Percentiles rank a stretch among this genome's conserved stretches.
Evolutionary conservation across 176 grass and related monocot genomes (phyloP).

Genomic region (Bothriochloa decipiens): DNA sequence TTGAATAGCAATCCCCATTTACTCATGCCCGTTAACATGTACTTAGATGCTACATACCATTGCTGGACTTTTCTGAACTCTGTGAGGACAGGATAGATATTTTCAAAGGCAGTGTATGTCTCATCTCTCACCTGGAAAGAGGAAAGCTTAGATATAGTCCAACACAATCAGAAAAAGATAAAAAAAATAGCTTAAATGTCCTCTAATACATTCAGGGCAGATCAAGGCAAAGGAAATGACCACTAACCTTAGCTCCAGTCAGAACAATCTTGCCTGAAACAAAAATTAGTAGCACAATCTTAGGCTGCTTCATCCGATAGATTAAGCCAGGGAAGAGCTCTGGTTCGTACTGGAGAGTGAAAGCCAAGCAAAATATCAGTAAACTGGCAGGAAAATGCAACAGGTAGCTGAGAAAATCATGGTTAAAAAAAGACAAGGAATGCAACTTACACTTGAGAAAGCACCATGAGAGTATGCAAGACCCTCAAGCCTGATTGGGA

Average conservation of each 20-base stretch:
- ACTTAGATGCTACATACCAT: conserved; percentile 44
- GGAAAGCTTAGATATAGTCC: conserved; percentile 7
- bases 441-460: conserved; percentile 82
- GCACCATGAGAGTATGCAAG: conserved; percentile 92
- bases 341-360: conserved; percentile 66
- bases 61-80: conserved; percentile 78
- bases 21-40: background rate
- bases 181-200: background rate
- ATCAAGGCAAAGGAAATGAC: background rate
- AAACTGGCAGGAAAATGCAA: background rate
- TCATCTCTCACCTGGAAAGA: conserved; percentile 70
- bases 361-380: background rate
- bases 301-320: conserved; percentile 92
- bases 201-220: background rate
- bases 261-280: conserved; percentile 97
- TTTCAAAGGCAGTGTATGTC: conserved; percentile 81
- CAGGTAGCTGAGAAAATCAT: background rate
- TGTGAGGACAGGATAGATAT: conserved; percentile 77
- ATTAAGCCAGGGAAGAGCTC: conserved; percentile 91
- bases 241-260: conserved; percentile 79
- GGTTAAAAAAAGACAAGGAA: background rate
- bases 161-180: too few species aligned
- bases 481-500: conserved; percentile 87
- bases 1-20: background rate
- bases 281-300: conserved; percentile 94